Evolutionary conservation across 1,284 basidiomycete genomes (phyloP), one percentile per base, ranked within the genome.

Genomic region (Chalciporus sp.): DNA sequence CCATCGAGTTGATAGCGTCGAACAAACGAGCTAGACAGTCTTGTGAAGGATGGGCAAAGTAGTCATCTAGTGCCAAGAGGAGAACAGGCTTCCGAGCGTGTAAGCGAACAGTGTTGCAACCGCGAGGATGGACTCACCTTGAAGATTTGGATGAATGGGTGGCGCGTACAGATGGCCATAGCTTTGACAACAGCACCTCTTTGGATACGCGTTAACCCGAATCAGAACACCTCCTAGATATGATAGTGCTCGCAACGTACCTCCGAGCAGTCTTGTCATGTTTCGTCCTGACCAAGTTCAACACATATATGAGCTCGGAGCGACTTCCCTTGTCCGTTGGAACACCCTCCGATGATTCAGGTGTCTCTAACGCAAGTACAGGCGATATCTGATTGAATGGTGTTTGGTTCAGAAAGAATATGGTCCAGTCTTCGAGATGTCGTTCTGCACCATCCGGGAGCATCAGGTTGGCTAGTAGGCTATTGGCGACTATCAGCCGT

Each of bases 131-230:
- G 17, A 70, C 77, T 59, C 56, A 90, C 94, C 82, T 98, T 98
- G 85, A 97, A 99, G 65, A 98, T 93, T 64, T 98, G 94, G 56
- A 99, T 94, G 72, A 92, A 98, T 0, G 97, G 95, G 73, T 96
- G 90, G 26, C 90, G 86, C 0, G 95, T 96, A 66, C 94, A 97
- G 60, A 99, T 92, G 16, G 96, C 96, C 76, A 99, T 83, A 4
- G 96, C 96, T 73, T 98, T 93, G 59, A 98, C 95, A 60, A 91
- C 85, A 0, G 95, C 96, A 52, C 96, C 95, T 76, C 96, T 95
- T 61, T 27, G 40, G 42, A 49, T n/a, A 23, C 45, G 33, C 35
- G 41, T 14, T 41, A 50, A 48, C 31, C 27, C 44, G 19, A 44
- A 53, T 56, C 50, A 57, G 64, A 61, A 52, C n/a, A 35, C 27